These are phyloP conservation scores for Solanum dulcamara DNA, from an alignment of 257 asterid species.

Conservation along the genomic window DNA sequence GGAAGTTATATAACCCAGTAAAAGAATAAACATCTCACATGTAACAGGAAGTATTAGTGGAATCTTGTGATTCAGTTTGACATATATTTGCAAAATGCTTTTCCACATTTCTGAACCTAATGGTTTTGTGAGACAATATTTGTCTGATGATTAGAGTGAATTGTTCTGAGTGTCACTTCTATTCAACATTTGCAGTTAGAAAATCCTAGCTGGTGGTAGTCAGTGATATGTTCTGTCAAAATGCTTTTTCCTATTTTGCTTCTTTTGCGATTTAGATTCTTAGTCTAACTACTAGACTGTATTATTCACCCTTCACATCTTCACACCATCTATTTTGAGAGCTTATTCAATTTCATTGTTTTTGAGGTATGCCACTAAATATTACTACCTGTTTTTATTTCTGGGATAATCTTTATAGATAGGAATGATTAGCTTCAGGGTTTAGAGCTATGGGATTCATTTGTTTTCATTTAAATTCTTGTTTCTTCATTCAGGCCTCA, in stretches of 20 bases:
- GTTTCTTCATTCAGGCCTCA: constrained; percentile 38
- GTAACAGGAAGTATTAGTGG: neutral
- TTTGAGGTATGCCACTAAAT: neutral
- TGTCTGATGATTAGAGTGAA: neutral
- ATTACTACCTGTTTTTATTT: neutral
- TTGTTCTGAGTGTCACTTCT: neutral
- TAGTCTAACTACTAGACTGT: neutral
- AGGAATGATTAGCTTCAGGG: neutral
- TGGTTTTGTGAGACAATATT: neutral
- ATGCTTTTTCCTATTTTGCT: neutral
- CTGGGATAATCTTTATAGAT: neutral
- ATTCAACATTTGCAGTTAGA: neutral
- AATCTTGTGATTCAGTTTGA: neutral
- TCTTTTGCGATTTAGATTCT: neutral
- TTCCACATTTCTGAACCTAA: neutral
- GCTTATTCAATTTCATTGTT: neutral
- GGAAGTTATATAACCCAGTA: neutral
- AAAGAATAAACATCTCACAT: neutral
- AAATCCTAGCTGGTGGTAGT: neutral
- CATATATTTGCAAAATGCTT: neutral
- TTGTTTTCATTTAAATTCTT: neutral
- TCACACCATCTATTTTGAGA: neutral
- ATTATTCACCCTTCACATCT: neutral
- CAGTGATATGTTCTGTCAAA: neutral
- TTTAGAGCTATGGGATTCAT: neutral